Conservation (phyloP, 805 yeast species). For the Dipodascus albidus region DNA sequence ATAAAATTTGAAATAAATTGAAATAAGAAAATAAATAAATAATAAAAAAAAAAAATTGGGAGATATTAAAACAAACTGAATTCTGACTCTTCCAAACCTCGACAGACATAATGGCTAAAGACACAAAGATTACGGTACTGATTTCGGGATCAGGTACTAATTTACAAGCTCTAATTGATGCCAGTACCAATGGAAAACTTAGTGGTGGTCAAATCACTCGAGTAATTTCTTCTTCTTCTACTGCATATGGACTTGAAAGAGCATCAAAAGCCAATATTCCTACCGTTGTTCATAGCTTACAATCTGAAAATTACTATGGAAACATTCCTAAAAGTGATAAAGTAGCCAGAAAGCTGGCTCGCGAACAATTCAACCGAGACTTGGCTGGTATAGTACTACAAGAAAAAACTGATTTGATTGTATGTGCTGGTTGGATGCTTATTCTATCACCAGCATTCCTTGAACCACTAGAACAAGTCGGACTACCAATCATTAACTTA, state of each 20-base stretch:
- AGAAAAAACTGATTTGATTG: conserved; percentile 67
- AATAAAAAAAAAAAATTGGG: too few species aligned
- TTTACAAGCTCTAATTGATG: conserved; percentile 86
- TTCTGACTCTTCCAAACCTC: not conserved
- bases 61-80: too few species aligned
- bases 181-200: conserved; percentile 31
- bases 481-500: conserved; percentile 74
- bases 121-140: conserved; percentile 51
- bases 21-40: too few species aligned
- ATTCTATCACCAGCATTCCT: conserved; percentile 73
- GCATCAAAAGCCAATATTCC: conserved; percentile 63
- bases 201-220: conserved; percentile 42
- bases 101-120: not conserved
- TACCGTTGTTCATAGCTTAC: conserved; percentile 58
- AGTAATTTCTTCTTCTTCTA: conserved; percentile 75
- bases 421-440: conserved; percentile 98
- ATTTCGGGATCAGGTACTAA: conserved; percentile 97
- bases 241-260: conserved; percentile 80
- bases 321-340: conserved; percentile 62
- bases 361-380: conserved; percentile 67
- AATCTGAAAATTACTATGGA: conserved; percentile 46
- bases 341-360: conserved; percentile 43
- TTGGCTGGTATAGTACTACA: conserved; percentile 60
- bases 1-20: too few species aligned
- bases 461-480: conserved; percentile 44